phyloP scores from a whole-genome alignment of 495 filamentous ascomycete genomes.

The Gamarada debralockiae region DNA sequence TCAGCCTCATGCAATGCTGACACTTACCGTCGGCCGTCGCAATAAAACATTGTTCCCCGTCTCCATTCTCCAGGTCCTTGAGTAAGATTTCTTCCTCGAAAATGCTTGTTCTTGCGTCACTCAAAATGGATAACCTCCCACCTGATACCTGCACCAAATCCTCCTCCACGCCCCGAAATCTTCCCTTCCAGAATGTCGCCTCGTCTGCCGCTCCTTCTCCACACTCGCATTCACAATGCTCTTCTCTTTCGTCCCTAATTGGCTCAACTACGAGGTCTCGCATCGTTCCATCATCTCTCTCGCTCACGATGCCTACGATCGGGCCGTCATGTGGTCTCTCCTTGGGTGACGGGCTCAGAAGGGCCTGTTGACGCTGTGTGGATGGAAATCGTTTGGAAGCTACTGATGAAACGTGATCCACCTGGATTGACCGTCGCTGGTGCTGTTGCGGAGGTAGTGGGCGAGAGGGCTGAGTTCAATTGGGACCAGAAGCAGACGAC shows the following conservation, averaged over 20 bases:
- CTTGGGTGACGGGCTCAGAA: slow-evolving; percentile 7
- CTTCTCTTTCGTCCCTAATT: slow-evolving; percentile 12
- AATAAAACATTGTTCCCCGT: not conserved
- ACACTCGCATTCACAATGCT: slow-evolving; percentile 6
- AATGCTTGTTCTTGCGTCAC: not conserved
- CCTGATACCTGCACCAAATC: slow-evolving; percentile 10
- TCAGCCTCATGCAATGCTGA: not conserved
- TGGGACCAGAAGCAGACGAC: no score
- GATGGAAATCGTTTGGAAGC: slow-evolving; percentile 14
- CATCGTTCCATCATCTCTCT: slow-evolving; percentile 8
- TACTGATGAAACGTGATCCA: slow-evolving; percentile 6
- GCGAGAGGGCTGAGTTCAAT: not conserved
- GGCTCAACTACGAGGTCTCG: slow-evolving; percentile 9
- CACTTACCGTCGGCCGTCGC: no score
- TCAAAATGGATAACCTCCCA: slow-evolving; percentile 3
- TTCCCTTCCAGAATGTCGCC: slow-evolving; percentile 2
- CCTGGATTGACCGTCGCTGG: not conserved
- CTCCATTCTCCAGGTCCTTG: not conserved
- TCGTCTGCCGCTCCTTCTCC: slow-evolving; percentile 2
- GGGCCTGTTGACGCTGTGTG: slow-evolving; percentile 5
- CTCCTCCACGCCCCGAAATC: slow-evolving; percentile 7
- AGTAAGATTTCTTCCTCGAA: not conserved
- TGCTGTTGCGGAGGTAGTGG: not conserved
- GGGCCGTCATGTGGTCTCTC: slow-evolving; percentile 21
- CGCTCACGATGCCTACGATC: slow-evolving; percentile 3